Base-by-base conservation (phyloP, 306 rosid genomes). In the Castanea sativa region DNA sequence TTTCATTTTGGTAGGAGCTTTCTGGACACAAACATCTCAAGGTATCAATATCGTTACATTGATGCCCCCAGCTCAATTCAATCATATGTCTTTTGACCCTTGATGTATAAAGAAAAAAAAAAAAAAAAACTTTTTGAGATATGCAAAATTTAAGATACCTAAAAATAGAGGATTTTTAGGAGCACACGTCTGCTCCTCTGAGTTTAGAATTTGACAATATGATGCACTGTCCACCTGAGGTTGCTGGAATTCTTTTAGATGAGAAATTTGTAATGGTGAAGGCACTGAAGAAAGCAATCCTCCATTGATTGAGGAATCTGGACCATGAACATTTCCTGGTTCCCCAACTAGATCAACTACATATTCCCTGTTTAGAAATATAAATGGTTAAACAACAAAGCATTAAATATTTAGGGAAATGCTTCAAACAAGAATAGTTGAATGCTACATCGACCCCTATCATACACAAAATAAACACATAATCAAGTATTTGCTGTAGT, bases 281-380 rank as follows among this genome's bases (percentile, higher is more conserved):
- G 98, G 96, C 85, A 87, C 76, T 0, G 97, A 85, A 82, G 94
- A 88, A 82, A 85, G 82, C 75, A 86, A 88, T 78, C 92, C 97
- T 88, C 98, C 99, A 68, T 95, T 95, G 69, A 95, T 90, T 55
- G 93, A 89, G 74, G 99, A 95, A 81, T 95, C 99, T 79, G 98
- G 98, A 69, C 90, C 90, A 43, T 88, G 97, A 69, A 95, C 85
- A 85, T 88, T 93, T 85, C 99, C 99, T 21, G 98, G 99, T 84
- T 95, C 88, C 83, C 99, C 98, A 78, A 95, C 97, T 79, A 95
- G 91, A 86, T 95, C 99, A 73, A 95, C 99, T 20, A 95, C 94
- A 79, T 91, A 95, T 78, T 95, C 99, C 96, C 99, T 95, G 92
- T 79, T 6, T 67, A 81, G 56, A 78, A 41, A 72, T 55, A 33